Percentiles rank a stretch among this genome's conserved stretches.
These are phyloP conservation scores for Proteromonas lacertae DNA, from an alignment of 352 stramenopile genomes.

Conservation along the genomic window DNA sequence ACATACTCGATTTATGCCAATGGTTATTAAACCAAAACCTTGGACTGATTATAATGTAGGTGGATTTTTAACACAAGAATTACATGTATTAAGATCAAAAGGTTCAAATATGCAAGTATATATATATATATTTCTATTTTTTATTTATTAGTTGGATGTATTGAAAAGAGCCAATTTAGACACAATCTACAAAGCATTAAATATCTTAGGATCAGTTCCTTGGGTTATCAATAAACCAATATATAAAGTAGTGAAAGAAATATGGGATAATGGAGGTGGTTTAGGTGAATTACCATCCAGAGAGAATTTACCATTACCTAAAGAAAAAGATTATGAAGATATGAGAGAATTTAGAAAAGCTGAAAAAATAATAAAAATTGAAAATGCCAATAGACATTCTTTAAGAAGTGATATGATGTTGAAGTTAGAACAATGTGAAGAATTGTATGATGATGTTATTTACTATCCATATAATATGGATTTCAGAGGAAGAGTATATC, in stretches of 20 bases:
- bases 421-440: slow-evolving; percentile 70
- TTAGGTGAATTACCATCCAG: slow-evolving; percentile 62
- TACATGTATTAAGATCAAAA: too few species aligned
- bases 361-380: slow-evolving; percentile 16
- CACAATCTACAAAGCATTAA: slow-evolving; percentile 49
- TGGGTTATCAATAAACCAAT: slow-evolving; percentile 78
- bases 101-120: too few species aligned
- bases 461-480: slow-evolving; percentile 99
- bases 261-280: slow-evolving; percentile 47
- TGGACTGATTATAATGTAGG: too few species aligned
- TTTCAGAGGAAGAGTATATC: slow-evolving; percentile 88
- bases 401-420: slow-evolving; percentile 65
- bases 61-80: too few species aligned
- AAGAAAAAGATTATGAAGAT: slow-evolving; percentile 17
- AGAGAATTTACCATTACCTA: slow-evolving; percentile 20
- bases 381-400: slow-evolving; percentile 51
- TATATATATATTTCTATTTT: too few species aligned
- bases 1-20: slow-evolving; percentile 59
- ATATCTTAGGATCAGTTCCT: slow-evolving; percentile 48
- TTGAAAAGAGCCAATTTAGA: slow-evolving; percentile 37
- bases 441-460: slow-evolving; percentile 73
- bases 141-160: slow-evolving; percentile 49
- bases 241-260: slow-evolving; percentile 41
- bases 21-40: slow-evolving; percentile 62
- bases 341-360: slow-evolving; percentile 14